Evolutionary conservation across 2,329 filamentous ascomycete species (phyloP), one percentile per base, ranked within the genome.

Genomic region (Trichoderma guizhouense): DNA sequence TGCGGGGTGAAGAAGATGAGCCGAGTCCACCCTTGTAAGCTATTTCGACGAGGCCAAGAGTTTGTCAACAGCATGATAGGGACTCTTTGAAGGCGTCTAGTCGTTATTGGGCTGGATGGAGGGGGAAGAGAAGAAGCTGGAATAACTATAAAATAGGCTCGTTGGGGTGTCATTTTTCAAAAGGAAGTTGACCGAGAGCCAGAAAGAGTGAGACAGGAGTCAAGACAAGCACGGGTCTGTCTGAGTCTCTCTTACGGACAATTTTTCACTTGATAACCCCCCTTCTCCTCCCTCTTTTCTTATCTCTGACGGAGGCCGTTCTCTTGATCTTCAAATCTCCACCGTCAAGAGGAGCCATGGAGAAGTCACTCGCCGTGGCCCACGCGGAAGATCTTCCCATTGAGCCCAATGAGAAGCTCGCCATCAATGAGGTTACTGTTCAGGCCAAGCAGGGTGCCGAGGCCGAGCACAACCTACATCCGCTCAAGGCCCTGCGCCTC

Each of bases 401-500:
- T n/a, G 68, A 71, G 14, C 30, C 24, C 43, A 32, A 62, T 21
- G 58, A 71, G 30, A 71, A 67, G 55, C 43, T 34, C 43, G 39
- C 36, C 21, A 53, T 66, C 36, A 67, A 71, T 55, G 55, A 66
- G 12, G 61, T 71, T 55, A 43, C 68, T 32, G 70, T 32, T 8
- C 32, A 39, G 30, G 65, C 65, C 7, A 64, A 58, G 24, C 57
- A 69, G 34, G 71, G 65, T 18, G 65, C 65, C n/a, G 58, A 72
- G 51, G 71, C 71, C n/a, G 71, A 72, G 36, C 65, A 72, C 32
- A 67, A 53, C 57, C 43, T 77, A 51, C 69, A 73, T 53, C 68
- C 68, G 1, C 60, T 67, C 24, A 36, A 79, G 28, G 80, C 80
- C 3, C 72, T 81, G 11, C 72, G 74, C 1, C 73, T 74, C 39